A percentile compares a stretch with the other conserved stretches of the same genome.
phyloP scores from a whole-genome alignment of 441 rosid species.

The Iberis amara region DNA sequence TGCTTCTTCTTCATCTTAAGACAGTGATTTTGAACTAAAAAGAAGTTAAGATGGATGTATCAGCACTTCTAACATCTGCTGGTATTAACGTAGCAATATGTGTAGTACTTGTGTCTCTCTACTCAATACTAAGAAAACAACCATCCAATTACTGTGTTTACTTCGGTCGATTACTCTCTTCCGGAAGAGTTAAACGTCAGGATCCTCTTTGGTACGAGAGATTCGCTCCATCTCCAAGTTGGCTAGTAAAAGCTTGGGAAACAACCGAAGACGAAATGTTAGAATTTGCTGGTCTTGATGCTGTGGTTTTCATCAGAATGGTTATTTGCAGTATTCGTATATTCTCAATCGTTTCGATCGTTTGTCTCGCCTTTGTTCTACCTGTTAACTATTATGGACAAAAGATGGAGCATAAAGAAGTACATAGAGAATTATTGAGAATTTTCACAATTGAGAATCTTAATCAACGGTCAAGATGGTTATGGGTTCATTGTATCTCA shows the following conservation, averaged over 20 bases:
- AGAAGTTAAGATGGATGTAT: conserved; percentile 49
- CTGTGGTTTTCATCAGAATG: conserved; percentile 72
- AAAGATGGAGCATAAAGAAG: conserved; percentile 51
- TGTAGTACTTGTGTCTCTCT: conserved; percentile 53
- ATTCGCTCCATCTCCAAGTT: conserved; percentile 88
- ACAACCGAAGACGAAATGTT: conserved; percentile 77
- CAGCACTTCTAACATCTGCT: conserved; percentile 71
- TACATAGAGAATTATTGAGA: conserved; percentile 52
- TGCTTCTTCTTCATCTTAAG: conserved; percentile 13
- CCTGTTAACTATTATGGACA: conserved; percentile 84
- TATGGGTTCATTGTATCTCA: conserved; percentile 22
- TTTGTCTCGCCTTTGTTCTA: conserved; percentile 66
- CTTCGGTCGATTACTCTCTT: conserved; percentile 60
- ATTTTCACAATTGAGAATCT: conserved; percentile 83
- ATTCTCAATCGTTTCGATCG: conserved; percentile 63
- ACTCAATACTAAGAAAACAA: conserved; percentile 79
- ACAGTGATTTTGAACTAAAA: conserved; percentile 26
- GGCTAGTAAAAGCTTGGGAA: conserved; percentile 87
- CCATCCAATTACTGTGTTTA: conserved; percentile 70
- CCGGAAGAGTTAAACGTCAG: conserved; percentile 27
- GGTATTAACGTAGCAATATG: conserved; percentile 75
- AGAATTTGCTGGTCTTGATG: conserved; percentile 71
- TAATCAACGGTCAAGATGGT: conserved; percentile 76
- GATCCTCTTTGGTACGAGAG: conserved; percentile 62
- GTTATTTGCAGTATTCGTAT: conserved; percentile 78